A percentile compares a stretch with the other conserved stretches of the same genome.
Evolutionary conservation across 306 rosid genomes (phyloP).

Genomic region (Urtica urens): DNA sequence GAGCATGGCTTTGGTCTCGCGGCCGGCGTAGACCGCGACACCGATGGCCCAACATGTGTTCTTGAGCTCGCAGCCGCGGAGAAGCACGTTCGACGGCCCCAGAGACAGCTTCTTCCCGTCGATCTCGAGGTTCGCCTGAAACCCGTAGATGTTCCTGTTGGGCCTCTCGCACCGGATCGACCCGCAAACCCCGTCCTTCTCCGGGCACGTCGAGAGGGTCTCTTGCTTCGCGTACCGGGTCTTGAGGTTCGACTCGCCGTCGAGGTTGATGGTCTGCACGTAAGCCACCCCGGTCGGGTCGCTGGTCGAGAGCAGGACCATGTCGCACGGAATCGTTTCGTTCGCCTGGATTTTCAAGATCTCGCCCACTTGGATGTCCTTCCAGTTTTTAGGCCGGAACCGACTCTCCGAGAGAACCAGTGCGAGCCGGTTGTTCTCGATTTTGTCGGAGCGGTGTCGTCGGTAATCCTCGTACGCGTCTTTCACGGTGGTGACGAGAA

Average conservation of each 20-base stretch:
- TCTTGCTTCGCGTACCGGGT: slow-evolving; percentile 96
- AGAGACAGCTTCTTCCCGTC: slow-evolving; percentile 50
- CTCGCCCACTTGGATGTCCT: slow-evolving; percentile 72
- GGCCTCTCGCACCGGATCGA: slow-evolving; percentile 81
- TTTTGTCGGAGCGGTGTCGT: slow-evolving; percentile 77
- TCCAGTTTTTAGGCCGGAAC: slow-evolving; percentile 59
- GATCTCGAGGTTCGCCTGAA: slow-evolving; percentile 86
- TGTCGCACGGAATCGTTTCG: slow-evolving; percentile 83
- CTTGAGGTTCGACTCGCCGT: slow-evolving; percentile 95
- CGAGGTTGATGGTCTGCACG: slow-evolving; percentile 96
- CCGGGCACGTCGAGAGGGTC: slow-evolving; percentile 41
- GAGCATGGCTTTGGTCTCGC: slow-evolving; percentile 96
- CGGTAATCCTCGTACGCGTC: slow-evolving; percentile 98
- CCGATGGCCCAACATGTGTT: slow-evolving; percentile 91
- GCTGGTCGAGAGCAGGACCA: slow-evolving; percentile 96
- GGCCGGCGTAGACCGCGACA: slow-evolving; percentile 96
- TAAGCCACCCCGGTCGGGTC: slow-evolving; percentile 94
- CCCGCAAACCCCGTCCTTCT: slow-evolving; percentile 48
- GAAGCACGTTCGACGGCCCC: slow-evolving; percentile 83
- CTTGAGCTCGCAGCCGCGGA: slow-evolving; percentile 98
- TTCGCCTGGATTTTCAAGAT: slow-evolving; percentile 67
- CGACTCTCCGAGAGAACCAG: slow-evolving; percentile 53
- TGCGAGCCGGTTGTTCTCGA: slow-evolving; percentile 79
- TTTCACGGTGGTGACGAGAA: slow-evolving; percentile 84
- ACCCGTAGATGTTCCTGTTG: slow-evolving; percentile 84